Percentiles rank a stretch among this genome's conserved stretches.
These are phyloP conservation scores for Helicocarpus griseus DNA, from an alignment of 2,329 filamentous ascomycete species.

Conservation along the genomic window DNA sequence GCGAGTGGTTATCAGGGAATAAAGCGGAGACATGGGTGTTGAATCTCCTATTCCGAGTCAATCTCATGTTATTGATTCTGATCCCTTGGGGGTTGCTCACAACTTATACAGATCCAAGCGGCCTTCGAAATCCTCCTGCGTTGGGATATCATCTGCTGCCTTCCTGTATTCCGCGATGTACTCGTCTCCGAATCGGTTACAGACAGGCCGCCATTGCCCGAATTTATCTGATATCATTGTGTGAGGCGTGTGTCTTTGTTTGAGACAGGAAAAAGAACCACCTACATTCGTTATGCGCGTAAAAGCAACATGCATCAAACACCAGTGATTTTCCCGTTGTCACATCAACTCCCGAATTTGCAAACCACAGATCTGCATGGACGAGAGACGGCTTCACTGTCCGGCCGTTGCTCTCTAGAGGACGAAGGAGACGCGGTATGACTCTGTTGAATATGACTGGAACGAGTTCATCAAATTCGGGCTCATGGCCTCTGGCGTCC, in stretches of 20 bases:
- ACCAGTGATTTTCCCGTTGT: conserved; percentile 12
- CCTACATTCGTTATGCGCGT: conserved; percentile 33
- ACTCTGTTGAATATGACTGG: conserved; percentile 31
- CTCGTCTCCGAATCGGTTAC: neutral
- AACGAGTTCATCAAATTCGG: conserved; percentile 17
- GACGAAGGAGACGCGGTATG: conserved; percentile 37
- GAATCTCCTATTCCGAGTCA: no score
- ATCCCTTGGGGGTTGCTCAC: no score
- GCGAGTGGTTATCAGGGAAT: no score
- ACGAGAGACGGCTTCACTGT: conserved; percentile 35
- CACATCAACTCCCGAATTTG: conserved; percentile 21
- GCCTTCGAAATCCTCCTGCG: no score
- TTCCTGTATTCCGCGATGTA: neutral
- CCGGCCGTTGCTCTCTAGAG: conserved; percentile 33
- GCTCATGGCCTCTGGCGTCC: conserved; percentile 8
- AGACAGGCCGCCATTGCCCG: neutral
- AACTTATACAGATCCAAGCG: no score
- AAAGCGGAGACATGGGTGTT: no score
- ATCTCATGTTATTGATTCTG: no score
- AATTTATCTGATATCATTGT: neutral
- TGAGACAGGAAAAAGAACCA: neutral
- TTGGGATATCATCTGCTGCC: no score
- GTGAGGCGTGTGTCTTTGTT: neutral
- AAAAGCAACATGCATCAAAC: conserved; percentile 31
- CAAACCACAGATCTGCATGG: conserved; percentile 38